Percentiles rank a stretch among this genome's conserved stretches.
phyloP scores from a whole-genome alignment of 75 land plant species.

The Chamaecyparis obtusa region DNA sequence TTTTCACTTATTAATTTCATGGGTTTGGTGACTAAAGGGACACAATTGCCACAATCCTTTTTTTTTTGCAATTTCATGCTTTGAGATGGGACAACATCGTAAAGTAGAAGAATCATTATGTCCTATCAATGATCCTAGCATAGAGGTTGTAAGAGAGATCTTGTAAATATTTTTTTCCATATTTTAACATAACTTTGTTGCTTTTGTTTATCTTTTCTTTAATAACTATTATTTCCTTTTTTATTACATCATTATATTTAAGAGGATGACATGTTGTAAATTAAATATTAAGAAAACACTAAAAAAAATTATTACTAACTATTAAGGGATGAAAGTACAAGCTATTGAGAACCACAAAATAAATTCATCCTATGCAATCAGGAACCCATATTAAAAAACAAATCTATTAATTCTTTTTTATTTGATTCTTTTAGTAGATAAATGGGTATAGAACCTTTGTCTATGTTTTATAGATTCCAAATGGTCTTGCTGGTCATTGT shows the following conservation, averaged over 20 bases:
- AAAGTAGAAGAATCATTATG: conserved; percentile 90
- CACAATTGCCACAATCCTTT: conserved; percentile 83
- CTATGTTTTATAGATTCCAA: conserved; percentile 64
- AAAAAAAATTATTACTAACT: not conserved
- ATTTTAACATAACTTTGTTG: not conserved
- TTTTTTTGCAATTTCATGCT: conserved; percentile 94
- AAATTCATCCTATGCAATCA: not conserved
- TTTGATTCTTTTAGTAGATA: not conserved
- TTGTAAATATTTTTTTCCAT: not conserved
- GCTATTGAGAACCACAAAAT: not conserved
- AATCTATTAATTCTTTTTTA: not conserved
- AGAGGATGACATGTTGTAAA: not conserved
- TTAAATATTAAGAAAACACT: not conserved
- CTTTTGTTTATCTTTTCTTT: not conserved
- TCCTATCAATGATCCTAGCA: conserved; percentile 55
- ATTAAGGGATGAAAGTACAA: not conserved
- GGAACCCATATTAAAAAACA: not conserved
- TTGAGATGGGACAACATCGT: conserved; percentile 73
- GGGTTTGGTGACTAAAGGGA: conserved; percentile 51
- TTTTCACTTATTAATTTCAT: not conserved
- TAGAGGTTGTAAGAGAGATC: conserved; percentile 45
- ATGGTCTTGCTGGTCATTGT: conserved; percentile 96
- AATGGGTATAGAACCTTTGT: not conserved
- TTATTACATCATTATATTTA: not conserved
- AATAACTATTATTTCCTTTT: no score